A percentile compares a stretch with the other conserved stretches of the same genome.
Conservation (phyloP, 164 flowering plant species). For the Aristolochia contorta region DNA sequence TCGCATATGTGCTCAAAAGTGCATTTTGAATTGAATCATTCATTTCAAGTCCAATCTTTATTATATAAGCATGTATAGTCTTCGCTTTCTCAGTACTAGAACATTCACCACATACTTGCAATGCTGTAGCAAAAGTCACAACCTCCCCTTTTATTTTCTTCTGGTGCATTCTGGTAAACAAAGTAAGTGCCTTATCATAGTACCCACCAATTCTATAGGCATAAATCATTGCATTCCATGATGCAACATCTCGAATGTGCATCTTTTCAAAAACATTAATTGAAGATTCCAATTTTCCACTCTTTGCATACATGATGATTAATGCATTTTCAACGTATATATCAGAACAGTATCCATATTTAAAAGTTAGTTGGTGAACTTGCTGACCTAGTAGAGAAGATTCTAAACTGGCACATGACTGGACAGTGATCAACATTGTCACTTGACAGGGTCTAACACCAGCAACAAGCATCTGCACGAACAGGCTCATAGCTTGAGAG, state of each 20-base stretch:
- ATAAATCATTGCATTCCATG: constrained; percentile 51
- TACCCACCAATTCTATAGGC: constrained; percentile 19
- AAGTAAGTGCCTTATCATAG: constrained; percentile 24
- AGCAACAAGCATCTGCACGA: constrained; percentile 22
- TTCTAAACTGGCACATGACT: constrained; percentile 29
- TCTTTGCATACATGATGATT: constrained; percentile 37
- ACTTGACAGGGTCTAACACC: constrained; percentile 21
- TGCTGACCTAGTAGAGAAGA: constrained; percentile 27
- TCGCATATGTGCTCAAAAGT: constrained; percentile 31
- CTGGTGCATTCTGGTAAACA: constrained; percentile 27
- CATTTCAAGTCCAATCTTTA: constrained; percentile 26
- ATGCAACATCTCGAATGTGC: constrained; percentile 28
- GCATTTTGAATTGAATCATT: constrained; percentile 36
- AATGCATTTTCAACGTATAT: constrained; percentile 32
- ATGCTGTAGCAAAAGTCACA: constrained; percentile 26
- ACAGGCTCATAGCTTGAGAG: constrained; percentile 24
- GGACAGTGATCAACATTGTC: constrained; percentile 33
- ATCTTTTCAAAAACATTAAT: constrained; percentile 20
- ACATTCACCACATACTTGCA: constrained; percentile 24
- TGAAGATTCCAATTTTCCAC: constrained; percentile 23
- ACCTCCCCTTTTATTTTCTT: constrained; percentile 20
- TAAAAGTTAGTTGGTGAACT: constrained; percentile 37
- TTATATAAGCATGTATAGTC: constrained; percentile 33
- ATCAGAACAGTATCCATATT: constrained; percentile 21
- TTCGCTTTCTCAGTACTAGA: constrained; percentile 25